Base-by-base conservation (phyloP, 306 rosid genomes). In the Boehmeria nivea region DNA sequence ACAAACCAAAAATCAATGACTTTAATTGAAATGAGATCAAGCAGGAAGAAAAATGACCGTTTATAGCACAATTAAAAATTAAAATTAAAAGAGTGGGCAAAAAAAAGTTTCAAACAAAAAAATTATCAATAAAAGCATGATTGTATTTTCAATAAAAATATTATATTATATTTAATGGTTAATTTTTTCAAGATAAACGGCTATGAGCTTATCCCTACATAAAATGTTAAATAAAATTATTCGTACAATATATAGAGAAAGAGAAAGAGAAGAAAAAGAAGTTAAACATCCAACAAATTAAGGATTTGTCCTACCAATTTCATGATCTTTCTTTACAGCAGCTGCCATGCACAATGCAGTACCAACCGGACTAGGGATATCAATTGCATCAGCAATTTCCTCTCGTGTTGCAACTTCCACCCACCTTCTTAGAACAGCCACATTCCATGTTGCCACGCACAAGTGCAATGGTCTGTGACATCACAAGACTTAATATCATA, bases 261-360 rank as follows among this genome's bases (percentile, higher is more conserved):
- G 25, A 12, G 31, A 14, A 48, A 34, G 1, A 23, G 33, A 45
- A 31, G 37, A 1, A 20, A 51, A 15, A 3, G 36, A 46, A 49
- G 1, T 27, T 3, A 10, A 17, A 40, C 20, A 24, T 50, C 50
- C 25, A 60, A 22, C 55, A 45, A 16, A 23, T 22, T 38, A 51
- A 52, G 54, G 38, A 49, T 45, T 44, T 52, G 39, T 17, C 57
- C 75, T 84, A 91, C 99, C 99, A 71, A 62, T 77, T 77, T 91
- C 95, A 73, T 85, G 99, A 72, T 84, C 95, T 67, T 87, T 91
- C 82, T 91, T 91, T 43, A 93, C 73, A 59, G 89, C 89, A 73
- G 99, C 96, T 15, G 99, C 99, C 95, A 91, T 84, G 72, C 99
- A 91, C 70, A 91, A 72, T 12, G 99, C 93, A 60, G 95, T 87